Conservation (phyloP, 2,329 filamentous ascomycete genomes). For the Beauveria sp. region DNA sequence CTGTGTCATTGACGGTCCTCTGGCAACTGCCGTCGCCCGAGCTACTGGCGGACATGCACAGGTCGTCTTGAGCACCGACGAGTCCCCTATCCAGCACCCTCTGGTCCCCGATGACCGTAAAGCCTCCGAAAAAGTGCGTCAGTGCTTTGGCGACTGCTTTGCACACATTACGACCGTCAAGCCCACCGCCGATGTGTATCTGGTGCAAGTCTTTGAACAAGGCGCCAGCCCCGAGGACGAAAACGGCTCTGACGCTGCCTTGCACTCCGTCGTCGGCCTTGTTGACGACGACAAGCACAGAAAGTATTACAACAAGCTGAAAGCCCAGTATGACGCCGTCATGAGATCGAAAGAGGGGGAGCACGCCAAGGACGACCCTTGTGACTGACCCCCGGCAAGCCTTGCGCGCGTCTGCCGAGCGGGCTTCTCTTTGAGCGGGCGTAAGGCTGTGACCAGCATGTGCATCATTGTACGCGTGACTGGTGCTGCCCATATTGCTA, state of each 20-base stretch:
- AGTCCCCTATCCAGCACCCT: background rate
- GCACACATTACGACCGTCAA: background rate
- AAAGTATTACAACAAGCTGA: background rate
- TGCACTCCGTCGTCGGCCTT: background rate
- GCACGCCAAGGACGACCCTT: background rate
- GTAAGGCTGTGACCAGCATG: background rate
- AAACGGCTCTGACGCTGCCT: background rate
- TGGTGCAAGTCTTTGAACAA: background rate
- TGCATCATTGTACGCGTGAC: background rate
- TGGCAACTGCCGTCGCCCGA: background rate
- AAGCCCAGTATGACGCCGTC: background rate
- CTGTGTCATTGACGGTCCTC: background rate
- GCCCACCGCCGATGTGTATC: background rate
- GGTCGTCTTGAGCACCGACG: background rate
- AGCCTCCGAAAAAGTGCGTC: background rate
- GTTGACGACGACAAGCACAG: background rate
- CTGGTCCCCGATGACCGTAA: background rate
- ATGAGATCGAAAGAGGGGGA: background rate
- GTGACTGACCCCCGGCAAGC: background rate
- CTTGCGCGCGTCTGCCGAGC: background rate
- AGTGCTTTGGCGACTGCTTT: background rate
- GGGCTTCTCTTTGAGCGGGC: background rate
- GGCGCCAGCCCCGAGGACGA: background rate
- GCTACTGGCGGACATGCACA: background rate
- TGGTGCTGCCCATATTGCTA: background rate